phyloP scores from a whole-genome alignment of 148 eudicot genomes.

The Persicaria maculosa region DNA sequence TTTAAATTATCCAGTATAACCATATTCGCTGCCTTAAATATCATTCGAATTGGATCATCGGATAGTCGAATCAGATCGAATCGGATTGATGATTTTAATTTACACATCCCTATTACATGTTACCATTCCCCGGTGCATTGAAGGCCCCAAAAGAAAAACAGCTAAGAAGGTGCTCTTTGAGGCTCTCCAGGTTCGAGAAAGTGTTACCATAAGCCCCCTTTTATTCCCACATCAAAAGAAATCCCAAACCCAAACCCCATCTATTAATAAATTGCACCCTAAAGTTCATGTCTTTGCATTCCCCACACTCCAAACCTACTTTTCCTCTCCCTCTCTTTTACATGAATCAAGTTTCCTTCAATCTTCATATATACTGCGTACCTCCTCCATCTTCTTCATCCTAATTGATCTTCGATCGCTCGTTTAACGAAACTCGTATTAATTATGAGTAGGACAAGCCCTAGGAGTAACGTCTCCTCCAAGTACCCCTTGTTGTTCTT shows the following conservation, averaged over 20 bases:
- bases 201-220: background rate
- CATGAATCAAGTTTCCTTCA: background rate
- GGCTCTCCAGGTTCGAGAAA: slow-evolving; percentile 9
- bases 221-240: background rate
- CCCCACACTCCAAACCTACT: background rate
- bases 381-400: background rate
- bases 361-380: background rate
- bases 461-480: no score
- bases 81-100: no score
- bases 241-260: background rate
- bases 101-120: no score
- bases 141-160: background rate
- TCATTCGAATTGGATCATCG: no score
- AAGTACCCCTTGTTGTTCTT: background rate
- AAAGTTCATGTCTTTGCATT: slow-evolving; percentile 4
- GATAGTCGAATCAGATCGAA: no score
- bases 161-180: background rate
- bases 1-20: no score
- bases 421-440: background rate
- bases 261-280: background rate
- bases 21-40: no score
- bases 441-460: background rate
- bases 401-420: no score
- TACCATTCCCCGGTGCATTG: background rate
- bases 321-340: background rate